Evolutionary conservation across 768 basidiomycete genomes (phyloP).

Genomic region (Leccinum subtestaceum): DNA sequence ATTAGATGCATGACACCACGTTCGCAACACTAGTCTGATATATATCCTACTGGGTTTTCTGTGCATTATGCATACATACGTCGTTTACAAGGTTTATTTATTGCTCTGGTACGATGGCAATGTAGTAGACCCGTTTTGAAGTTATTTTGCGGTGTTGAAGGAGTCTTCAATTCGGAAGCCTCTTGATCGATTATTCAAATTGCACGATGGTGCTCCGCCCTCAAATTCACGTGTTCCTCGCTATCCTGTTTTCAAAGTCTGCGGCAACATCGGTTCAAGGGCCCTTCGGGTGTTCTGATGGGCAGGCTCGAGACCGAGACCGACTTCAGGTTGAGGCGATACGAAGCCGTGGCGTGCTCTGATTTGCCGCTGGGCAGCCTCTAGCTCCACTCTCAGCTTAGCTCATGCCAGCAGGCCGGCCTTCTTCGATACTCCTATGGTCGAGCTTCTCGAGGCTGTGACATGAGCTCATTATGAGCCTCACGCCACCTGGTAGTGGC

Average conservation of each 20-base stretch:
- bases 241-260: neutral
- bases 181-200: slow-evolving; percentile 13
- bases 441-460: slow-evolving; percentile 28
- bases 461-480: slow-evolving; percentile 4
- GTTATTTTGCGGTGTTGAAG: neutral
- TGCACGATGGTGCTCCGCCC: slow-evolving; percentile 2
- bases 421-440: slow-evolving; percentile 14
- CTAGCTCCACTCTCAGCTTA: neutral
- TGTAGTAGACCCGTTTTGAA: neutral
- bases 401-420: neutral
- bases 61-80: neutral
- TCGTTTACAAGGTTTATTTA: neutral
- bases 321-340: neutral
- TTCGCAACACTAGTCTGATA: no score
- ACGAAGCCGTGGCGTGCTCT: neutral
- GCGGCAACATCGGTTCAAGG: no score
- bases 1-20: no score
- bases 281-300: slow-evolving; percentile 4
- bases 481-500: slow-evolving; percentile 28
- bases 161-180: no score
- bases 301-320: neutral
- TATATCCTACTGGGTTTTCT: neutral
- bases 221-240: neutral
- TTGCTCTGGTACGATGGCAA: neutral
- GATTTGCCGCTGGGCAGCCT: slow-evolving; percentile 13